These are phyloP conservation scores for Epichloe elymi DNA, from an alignment of 2,329 filamentous ascomycete species.

Conservation along the genomic window DNA sequence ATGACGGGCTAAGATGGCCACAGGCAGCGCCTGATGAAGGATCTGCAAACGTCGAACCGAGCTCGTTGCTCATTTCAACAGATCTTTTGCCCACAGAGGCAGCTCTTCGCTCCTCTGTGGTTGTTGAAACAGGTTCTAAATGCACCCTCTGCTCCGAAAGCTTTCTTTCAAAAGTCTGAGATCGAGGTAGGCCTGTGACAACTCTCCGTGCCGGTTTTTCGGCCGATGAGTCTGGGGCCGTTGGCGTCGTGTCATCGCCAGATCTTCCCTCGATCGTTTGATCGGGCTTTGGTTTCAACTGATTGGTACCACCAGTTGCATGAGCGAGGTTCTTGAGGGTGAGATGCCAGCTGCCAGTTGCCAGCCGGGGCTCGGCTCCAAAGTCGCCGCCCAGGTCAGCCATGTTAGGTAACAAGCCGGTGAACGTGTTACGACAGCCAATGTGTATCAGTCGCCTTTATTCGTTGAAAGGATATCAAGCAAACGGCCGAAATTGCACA, in stretches of 20 bases:
- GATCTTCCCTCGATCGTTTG: neutral
- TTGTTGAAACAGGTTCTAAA: slow-evolving; percentile 51
- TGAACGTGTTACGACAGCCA: neutral
- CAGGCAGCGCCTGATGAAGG: slow-evolving; percentile 37
- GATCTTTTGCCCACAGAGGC: slow-evolving; percentile 48
- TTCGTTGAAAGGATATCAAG: neutral
- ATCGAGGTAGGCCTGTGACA: slow-evolving; percentile 64
- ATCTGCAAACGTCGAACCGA: slow-evolving; percentile 15
- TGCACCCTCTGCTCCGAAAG: slow-evolving; percentile 67
- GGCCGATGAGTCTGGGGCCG: neutral
- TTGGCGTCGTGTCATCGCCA: neutral
- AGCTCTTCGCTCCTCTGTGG: slow-evolving; percentile 55
- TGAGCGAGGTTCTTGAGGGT: slow-evolving; percentile 18
- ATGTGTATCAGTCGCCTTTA: neutral
- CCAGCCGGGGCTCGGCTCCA: slow-evolving; percentile 16
- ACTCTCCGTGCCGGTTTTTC: slow-evolving; percentile 37
- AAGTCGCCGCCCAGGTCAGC: slow-evolving; percentile 17
- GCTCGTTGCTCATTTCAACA: neutral
- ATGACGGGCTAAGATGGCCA: slow-evolving; percentile 18
- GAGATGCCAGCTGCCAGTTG: slow-evolving; percentile 14
- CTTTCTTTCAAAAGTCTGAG: slow-evolving; percentile 70
- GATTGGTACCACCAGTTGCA: slow-evolving; percentile 7
- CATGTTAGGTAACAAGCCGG: slow-evolving; percentile 14
- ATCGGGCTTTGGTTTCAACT: slow-evolving; percentile 7
- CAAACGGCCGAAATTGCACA: neutral